Evolutionary conservation across 805 yeast species (phyloP).

Genomic region (Yueomyces sp.): DNA sequence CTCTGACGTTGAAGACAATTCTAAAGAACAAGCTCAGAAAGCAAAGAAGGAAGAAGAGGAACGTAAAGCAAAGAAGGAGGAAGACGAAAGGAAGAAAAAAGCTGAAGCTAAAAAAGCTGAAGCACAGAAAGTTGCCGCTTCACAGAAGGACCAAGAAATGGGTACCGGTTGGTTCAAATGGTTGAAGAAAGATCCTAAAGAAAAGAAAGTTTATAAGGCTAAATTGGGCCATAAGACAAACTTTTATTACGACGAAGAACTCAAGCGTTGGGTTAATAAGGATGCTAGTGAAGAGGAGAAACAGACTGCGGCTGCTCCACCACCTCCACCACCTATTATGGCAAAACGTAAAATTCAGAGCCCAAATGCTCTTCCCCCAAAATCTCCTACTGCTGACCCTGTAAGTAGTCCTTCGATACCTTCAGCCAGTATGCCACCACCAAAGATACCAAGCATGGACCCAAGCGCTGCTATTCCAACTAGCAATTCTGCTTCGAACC

Average conservation of each 20-base stretch:
- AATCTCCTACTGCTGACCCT: slow-evolving; percentile 19
- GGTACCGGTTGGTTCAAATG: slow-evolving; percentile 43
- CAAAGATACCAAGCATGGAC: background rate
- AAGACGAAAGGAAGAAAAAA: slow-evolving; percentile 11
- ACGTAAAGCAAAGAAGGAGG: slow-evolving; percentile 9
- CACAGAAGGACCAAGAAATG: slow-evolving; percentile 1
- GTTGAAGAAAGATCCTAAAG: slow-evolving; percentile 46
- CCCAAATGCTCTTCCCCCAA: slow-evolving; percentile 22
- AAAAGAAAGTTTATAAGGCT: slow-evolving; percentile 68
- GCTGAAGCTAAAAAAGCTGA: slow-evolving; percentile 6
- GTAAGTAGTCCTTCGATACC: slow-evolving; percentile 18
- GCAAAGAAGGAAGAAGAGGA: slow-evolving; percentile 13
- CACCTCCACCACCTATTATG: slow-evolving; percentile 41
- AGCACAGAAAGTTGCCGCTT: slow-evolving; percentile 1
- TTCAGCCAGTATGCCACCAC: slow-evolving; percentile 15
- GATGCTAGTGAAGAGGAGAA: slow-evolving; percentile 56
- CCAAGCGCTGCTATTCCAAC: too few relatives aligned
- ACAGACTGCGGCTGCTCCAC: slow-evolving; percentile 55
- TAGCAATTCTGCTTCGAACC: background rate
- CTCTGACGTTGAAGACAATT: slow-evolving; percentile 20
- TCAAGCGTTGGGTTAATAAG: slow-evolving; percentile 77
- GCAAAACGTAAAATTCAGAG: slow-evolving; percentile 24
- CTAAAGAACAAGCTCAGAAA: slow-evolving; percentile 8
- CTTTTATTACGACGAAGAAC: slow-evolving; percentile 69
- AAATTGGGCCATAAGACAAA: slow-evolving; percentile 55